phyloP scores from a whole-genome alignment of 768 basidiomycete species.

The Boletus fagicola region DNA sequence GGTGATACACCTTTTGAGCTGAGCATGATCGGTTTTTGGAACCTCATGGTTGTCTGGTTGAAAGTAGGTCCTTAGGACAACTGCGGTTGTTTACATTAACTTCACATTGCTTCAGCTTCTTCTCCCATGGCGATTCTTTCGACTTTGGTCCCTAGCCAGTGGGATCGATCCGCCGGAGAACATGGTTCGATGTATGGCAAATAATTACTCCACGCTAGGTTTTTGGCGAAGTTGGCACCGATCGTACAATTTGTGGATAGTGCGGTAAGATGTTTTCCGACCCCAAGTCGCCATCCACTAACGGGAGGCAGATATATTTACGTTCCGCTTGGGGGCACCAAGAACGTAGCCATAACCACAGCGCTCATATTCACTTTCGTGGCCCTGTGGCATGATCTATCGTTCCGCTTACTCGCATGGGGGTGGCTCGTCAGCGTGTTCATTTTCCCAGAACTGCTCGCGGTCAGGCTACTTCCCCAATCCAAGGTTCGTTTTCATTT shows the following conservation, averaged over 20 bases:
- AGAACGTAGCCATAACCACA: slow-evolving; percentile 57
- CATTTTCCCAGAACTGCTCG: slow-evolving; percentile 80
- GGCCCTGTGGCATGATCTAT: slow-evolving; percentile 95
- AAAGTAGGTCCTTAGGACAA: slow-evolving; percentile 55
- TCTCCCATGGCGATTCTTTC: slow-evolving; percentile 96
- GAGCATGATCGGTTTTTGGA: slow-evolving; percentile 96
- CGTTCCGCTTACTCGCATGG: slow-evolving; percentile 86
- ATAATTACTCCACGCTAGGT: slow-evolving; percentile 89
- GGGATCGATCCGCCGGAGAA: slow-evolving; percentile 96
- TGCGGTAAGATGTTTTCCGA: slow-evolving; percentile 51
- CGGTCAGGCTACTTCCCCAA: slow-evolving; percentile 55
- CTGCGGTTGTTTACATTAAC: background rate
- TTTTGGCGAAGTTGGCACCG: slow-evolving; percentile 99
- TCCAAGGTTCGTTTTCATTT: slow-evolving; percentile 48
- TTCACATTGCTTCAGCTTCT: slow-evolving; percentile 56
- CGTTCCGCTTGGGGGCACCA: slow-evolving; percentile 81
- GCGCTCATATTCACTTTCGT: slow-evolving; percentile 91
- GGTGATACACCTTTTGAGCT: slow-evolving; percentile 78
- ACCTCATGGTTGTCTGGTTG: slow-evolving; percentile 92
- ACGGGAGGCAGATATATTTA: slow-evolving; percentile 78
- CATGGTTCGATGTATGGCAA: slow-evolving; percentile 98
- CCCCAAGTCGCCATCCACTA: background rate
- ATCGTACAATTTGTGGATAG: slow-evolving; percentile 93
- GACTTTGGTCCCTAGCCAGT: slow-evolving; percentile 86
- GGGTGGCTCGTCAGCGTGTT: slow-evolving; percentile 95